Evolutionary conservation across 208 protist genomes (phyloP), one percentile per base, ranked within the genome.

Genomic region (Endotrypanum monterogeii): DNA sequence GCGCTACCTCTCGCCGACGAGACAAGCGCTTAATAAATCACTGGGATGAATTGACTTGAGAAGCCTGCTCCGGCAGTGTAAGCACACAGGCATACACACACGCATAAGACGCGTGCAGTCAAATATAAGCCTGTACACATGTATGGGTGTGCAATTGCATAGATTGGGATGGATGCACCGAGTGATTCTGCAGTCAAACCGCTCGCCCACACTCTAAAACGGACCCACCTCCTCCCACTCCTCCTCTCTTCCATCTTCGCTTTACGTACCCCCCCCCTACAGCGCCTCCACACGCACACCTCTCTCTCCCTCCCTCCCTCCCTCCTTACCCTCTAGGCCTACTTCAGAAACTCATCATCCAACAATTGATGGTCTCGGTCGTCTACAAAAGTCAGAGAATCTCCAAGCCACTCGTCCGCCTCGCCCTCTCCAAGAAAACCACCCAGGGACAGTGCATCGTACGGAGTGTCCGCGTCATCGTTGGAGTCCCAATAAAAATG

Each of bases 401-500:
- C 76, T 18, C 76, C 67, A 16, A 62, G 51, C 78, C 70, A 79
- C 62, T 83, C 82, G 39, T 81, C 81, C 65, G 79, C 65, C 63
- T 88, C 80, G 14, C 84, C 74, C n/a, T 79, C 75, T 3, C 77
- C 70, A 4, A 67, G 28, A 58, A 79, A 79, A 52, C 71, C 74
- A 16, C 87, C 70, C 25, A 87, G 32, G 48, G 78, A 50, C 23
- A 41, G n/a, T 44, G 68, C 52, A 20, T 79, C 74, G 69, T 90
- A 92, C 20, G 86, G 84, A 3, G 82, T 78, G 71, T 87, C 73
- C 11, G 86, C 85, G 32, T 86, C 74, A n/a, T 83, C 80, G 65
- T 79, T 83, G 52, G 80, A 78, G 58, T 88, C 82, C 90, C 92
- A 96, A 73, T 92, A 96, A 58, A 86, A 87, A 70, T 96, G 89